Percentiles rank a stretch among this genome's conserved stretches.
phyloP scores from a whole-genome alignment of 1,139 yeast species.

The Meyerozyma sp. region DNA sequence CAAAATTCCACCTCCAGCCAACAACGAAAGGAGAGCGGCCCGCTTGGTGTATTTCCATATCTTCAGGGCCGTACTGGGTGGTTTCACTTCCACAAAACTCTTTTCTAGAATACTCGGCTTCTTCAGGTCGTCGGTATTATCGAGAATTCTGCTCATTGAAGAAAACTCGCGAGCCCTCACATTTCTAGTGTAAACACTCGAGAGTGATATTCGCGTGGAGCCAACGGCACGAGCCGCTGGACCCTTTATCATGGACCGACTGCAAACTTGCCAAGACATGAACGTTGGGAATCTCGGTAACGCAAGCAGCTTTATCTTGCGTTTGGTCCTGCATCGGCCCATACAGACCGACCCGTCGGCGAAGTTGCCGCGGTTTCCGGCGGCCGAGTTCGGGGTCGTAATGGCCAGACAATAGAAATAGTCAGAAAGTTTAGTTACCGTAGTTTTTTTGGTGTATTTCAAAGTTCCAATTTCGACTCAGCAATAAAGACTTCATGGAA shows the following conservation, averaged over 20 bases:
- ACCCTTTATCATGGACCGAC: background rate
- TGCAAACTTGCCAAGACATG: background rate
- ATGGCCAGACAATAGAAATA: background rate
- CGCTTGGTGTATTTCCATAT: constrained; percentile 28
- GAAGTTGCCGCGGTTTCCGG: background rate
- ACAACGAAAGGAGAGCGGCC: constrained; percentile 20
- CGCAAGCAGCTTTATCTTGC: background rate
- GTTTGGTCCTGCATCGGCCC: background rate
- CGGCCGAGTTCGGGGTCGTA: background rate
- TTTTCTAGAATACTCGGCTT: background rate
- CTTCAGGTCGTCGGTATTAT: background rate
- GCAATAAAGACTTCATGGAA: background rate
- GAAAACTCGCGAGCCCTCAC: background rate
- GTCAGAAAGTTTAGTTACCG: background rate
- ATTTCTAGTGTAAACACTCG: background rate
- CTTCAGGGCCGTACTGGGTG: constrained; percentile 15
- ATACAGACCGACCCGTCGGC: background rate
- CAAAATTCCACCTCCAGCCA: constrained; percentile 43
- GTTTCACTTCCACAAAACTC: constrained; percentile 4
- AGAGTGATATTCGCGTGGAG: background rate
- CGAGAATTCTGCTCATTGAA: background rate
- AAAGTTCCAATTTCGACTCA: background rate
- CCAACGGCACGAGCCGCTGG: background rate
- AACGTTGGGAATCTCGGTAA: background rate
- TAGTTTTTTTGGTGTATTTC: background rate